Percentiles rank a stretch among this genome's conserved stretches.
phyloP scores from a whole-genome alignment of 2,329 filamentous ascomycete genomes.

The Talaromyces sp. region DNA sequence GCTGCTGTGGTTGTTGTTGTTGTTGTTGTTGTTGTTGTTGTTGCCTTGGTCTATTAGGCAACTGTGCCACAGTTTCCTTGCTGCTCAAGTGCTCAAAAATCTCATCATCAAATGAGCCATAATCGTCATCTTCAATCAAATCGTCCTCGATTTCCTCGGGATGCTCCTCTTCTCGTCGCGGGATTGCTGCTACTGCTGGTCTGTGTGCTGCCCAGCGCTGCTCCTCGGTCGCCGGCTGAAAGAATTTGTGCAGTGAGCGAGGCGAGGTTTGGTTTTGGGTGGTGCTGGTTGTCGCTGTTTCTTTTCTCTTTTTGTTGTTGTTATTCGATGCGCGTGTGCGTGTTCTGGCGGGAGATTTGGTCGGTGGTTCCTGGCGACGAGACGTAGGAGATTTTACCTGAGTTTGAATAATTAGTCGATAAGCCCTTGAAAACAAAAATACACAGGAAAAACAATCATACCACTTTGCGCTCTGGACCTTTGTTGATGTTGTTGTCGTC shows the following conservation, averaged over 20 bases:
- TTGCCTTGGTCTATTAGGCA: not conserved
- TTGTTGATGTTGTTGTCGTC: not conserved
- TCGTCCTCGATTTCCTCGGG: conserved; percentile 28
- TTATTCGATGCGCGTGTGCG: conserved; percentile 11
- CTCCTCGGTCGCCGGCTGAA: conserved; percentile 33
- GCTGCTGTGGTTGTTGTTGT: conserved; percentile 4
- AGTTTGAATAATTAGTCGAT: not conserved
- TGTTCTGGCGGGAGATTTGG: not conserved
- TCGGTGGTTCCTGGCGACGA: not conserved
- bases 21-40: no score
- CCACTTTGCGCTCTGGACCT: not conserved
- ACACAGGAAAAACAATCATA: not conserved
- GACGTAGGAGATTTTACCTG: not conserved
- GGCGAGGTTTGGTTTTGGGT: conserved; percentile 13
- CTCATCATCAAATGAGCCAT: conserved; percentile 16
- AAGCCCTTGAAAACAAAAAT: not conserved
- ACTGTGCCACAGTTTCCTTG: conserved; percentile 6
- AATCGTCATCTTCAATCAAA: conserved; percentile 37
- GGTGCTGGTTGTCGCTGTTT: conserved; percentile 7
- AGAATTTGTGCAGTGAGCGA: conserved; percentile 39
- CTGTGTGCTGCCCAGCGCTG: conserved; percentile 33
- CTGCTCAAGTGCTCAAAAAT: conserved; percentile 22
- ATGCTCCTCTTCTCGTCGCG: conserved; percentile 1
- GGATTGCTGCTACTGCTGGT: conserved; percentile 11
- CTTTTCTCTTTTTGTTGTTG: conserved; percentile 28